phyloP scores from a whole-genome alignment of 2,329 filamentous ascomycete species.

The Aspergillus ochraceoroseus region DNA sequence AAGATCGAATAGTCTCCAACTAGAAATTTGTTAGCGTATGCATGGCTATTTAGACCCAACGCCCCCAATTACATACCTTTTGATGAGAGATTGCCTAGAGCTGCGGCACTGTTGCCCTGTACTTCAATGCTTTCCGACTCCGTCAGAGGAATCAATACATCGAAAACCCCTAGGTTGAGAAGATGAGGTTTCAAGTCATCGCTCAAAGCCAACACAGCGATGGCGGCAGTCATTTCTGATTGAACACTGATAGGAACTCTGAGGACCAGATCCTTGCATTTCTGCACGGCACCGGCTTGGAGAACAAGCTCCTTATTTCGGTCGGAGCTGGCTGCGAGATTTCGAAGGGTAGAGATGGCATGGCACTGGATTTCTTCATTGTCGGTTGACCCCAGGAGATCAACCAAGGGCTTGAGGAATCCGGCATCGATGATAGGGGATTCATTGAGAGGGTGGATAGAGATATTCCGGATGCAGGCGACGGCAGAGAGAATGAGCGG shows the following conservation, averaged over 20 bases:
- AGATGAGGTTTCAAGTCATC: constrained; percentile 93
- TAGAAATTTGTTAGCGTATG: constrained; percentile 40
- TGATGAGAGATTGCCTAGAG: constrained; percentile 89
- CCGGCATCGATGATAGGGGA: constrained; percentile 97
- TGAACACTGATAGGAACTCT: constrained; percentile 92
- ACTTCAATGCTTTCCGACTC: constrained; percentile 96
- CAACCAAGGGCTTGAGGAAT: constrained; percentile 88
- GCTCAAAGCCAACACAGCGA: constrained; percentile 89
- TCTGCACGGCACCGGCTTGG: constrained; percentile 93
- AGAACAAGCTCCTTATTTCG: constrained; percentile 97
- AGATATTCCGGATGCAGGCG: constrained; percentile 97
- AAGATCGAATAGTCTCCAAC: constrained; percentile 97
- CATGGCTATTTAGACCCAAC: background rate
- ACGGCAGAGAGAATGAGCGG: constrained; percentile 94
- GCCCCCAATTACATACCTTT: constrained; percentile 63
- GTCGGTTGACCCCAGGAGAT: constrained; percentile 88
- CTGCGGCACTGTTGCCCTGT: constrained; percentile 95
- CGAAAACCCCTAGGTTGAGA: constrained; percentile 87
- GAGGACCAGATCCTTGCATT: constrained; percentile 94
- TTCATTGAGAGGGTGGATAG: constrained; percentile 95
- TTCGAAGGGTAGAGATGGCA: constrained; percentile 92
- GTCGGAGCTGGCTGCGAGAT: constrained; percentile 92
- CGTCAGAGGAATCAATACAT: constrained; percentile 90
- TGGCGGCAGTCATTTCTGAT: constrained; percentile 99
- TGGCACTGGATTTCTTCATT: constrained; percentile 99